Evolutionary conservation across 495 filamentous ascomycete species (phyloP), one percentile per base, ranked within the genome.

Genomic region (Xylaria venustula): DNA sequence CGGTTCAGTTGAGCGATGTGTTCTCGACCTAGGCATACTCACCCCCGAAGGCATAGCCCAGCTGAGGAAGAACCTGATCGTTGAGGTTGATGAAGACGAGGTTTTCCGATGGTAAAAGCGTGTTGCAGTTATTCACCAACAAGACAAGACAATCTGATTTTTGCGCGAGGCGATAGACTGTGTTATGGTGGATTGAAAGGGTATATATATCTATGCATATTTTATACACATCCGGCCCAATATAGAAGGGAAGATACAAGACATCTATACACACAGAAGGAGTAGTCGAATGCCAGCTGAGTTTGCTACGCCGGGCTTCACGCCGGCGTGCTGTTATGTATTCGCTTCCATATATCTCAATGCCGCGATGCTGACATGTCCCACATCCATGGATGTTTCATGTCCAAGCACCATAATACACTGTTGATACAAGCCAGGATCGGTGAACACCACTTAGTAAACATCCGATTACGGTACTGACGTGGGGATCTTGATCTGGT

Each of bases 1-100:
- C 68, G 86, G 85, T 8, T 78, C 83, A 14, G 79, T 78, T 19
- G 85, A 87, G 68, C 63, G 64, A 34, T 88, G 87, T 68, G 63
- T 87, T 44, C 61, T 75, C 53, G 70, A 76, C n/a, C 66, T 81
- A 28, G 81, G 81, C 67, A 75, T 81, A 20, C 71, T 89, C 20
- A 77, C 79, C 6, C 71, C 68, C 36, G 79, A 80, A 36, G 77
- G 78, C 28, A 68, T 89, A 11, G 73, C 73, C 63, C 73, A 60
- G 57, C 74, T 88, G 45, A 74, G 71, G 55, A 69, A 64, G 54
- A 83, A 80, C 60, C 64, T 87, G 26, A 69, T 83, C 52, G 73
- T 79, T 5, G 71, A 79, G 19, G 63, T 51, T 36, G 54, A 67
- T 45, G 63, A 62, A 14, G 61, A 73, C 25, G 63, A 57, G 41